Base-by-base conservation (phyloP, 2,329 filamentous ascomycete species). In the Sporothrix dimorphospora region DNA sequence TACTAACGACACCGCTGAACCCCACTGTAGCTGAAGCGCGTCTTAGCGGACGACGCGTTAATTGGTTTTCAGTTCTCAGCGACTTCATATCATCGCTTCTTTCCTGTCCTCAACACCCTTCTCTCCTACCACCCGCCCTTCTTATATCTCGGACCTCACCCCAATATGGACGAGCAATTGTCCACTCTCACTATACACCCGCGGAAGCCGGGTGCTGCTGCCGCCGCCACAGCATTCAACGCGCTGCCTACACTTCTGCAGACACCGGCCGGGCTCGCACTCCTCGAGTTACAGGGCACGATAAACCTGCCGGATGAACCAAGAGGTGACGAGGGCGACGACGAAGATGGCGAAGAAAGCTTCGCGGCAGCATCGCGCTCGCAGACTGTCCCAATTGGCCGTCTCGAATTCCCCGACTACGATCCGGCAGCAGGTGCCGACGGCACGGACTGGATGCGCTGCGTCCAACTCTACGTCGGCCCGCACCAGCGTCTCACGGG, bases 251-350 rank as follows among this genome's bases (percentile, higher is more conserved):
- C 87, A n/a, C 86, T 97, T 74, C 88, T 98, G 19, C 92, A 94
- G 77, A 98, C 95, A 0, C 96, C 96, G 0, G 90, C 92, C 0
- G 96, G 96, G 68, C 88, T 98, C 53, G 95, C 95, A 21, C 86
- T 99, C 61, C 85, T 99, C 72, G 96, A 98, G 82, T 88, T 99
- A 16, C 96, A 99, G 84, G 96, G 94, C 74, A 93, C 89, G 16
- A 91, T 99, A 82, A 95, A 98, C 80, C 76, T 11, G 76, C 82
- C 69, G 75, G 80, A 34, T 14, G 79, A 27, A 66, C 78, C 5
- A 51, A n/a, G 24, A 24, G 74, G 81, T 47, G 78, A 79, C 16
- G 69, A 73, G 19, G 73, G 71, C 6, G 73, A 74, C 38, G 68
- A 24, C 38, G 73, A 73, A 24, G 72, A 51, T 9, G 71, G 66